Conservation (phyloP, 176 grass and related monocot genomes). For the Areca catechu region DNA sequence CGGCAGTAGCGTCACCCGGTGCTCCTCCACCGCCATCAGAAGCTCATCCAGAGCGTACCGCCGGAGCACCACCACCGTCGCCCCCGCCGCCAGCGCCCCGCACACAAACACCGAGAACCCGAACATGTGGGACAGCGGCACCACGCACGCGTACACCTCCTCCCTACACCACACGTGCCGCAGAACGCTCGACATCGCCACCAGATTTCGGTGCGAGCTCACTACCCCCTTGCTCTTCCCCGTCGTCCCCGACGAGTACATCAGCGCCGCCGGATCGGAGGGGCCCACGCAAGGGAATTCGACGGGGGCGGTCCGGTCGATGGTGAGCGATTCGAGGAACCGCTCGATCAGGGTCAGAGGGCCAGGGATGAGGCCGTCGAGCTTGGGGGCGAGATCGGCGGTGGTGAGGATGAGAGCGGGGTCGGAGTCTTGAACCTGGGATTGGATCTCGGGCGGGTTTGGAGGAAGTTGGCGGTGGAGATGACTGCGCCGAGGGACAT, state of each 20-base stretch:
- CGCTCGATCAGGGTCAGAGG: conserved; percentile 22
- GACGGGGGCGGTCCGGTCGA: conserved; percentile 7
- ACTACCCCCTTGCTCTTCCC: conserved; percentile 55
- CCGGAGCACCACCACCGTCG: conserved; percentile 19
- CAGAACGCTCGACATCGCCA: conserved; percentile 21
- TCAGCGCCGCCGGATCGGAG: background rate
- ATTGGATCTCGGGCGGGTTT: conserved; percentile 27
- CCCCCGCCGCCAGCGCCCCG: conserved; percentile 22
- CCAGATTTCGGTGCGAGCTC: conserved; percentile 29
- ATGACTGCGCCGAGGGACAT: conserved; percentile 38
- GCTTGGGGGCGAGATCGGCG: conserved; percentile 24
- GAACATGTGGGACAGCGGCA: conserved; percentile 49
- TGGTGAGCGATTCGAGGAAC: conserved; percentile 17
- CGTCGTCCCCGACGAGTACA: conserved; percentile 60
- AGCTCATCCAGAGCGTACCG: conserved; percentile 22
- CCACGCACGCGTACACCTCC: conserved; percentile 41
- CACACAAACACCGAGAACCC: conserved; percentile 41
- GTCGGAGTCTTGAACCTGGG: conserved; percentile 15
- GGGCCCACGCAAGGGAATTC: background rate
- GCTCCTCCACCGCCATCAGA: conserved; percentile 7
- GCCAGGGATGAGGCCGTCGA: background rate
- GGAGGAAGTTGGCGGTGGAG: conserved; percentile 39
- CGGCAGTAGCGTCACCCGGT: conserved; percentile 32
- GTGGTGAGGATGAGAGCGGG: conserved; percentile 30
- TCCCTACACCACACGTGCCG: conserved; percentile 11